Evolutionary conservation across 2,329 filamentous ascomycete species (phyloP).

Genomic region (Drechslerella dactyloides): DNA sequence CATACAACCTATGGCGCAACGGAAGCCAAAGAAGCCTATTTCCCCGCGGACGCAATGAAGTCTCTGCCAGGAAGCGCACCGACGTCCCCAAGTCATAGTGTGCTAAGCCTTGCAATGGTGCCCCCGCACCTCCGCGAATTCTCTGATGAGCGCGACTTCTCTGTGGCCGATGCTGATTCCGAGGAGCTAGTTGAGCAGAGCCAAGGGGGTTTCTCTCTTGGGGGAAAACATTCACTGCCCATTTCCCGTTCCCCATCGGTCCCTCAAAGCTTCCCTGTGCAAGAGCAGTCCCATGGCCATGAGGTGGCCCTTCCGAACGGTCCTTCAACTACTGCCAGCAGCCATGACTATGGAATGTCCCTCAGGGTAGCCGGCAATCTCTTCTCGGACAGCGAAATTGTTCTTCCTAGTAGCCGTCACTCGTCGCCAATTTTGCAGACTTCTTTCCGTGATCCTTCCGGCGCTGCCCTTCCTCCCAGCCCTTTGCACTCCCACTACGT

Average conservation of each 20-base stretch:
- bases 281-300: neutral
- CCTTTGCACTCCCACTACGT: slow-evolving; percentile 11
- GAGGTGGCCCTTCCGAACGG: neutral
- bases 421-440: neutral
- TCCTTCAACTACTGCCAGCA: neutral
- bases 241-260: neutral
- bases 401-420: slow-evolving; percentile 17
- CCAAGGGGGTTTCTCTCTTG: neutral
- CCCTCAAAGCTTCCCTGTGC: neutral
- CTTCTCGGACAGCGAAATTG: neutral
- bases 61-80: slow-evolving; percentile 18
- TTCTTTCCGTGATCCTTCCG: neutral
- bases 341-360: neutral
- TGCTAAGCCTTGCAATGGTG: neutral
- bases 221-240: neutral
- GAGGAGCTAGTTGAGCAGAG: neutral
- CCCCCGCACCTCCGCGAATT: slow-evolving; percentile 6
- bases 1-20: slow-evolving; percentile 6
- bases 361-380: neutral
- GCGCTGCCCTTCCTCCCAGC: slow-evolving; percentile 11
- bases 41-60: neutral
- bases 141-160: neutral
- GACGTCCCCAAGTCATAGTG: slow-evolving; percentile 14
- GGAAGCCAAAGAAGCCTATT: neutral
- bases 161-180: neutral